Evolutionary conservation across 2,329 filamentous ascomycete species (phyloP).

Genomic region (Exophiala xenobiotica): DNA sequence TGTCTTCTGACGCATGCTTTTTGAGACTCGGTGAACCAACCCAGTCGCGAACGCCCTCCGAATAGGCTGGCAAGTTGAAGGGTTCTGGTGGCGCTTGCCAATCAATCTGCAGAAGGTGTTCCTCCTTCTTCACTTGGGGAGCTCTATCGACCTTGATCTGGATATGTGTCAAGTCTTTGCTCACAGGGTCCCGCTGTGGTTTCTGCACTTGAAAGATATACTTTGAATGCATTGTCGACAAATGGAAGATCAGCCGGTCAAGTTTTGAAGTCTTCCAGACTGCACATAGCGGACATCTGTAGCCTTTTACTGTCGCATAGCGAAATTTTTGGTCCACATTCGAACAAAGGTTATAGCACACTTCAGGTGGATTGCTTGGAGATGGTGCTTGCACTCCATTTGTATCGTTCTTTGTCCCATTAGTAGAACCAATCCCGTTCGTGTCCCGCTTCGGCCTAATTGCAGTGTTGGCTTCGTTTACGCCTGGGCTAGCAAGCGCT

Average conservation of each 20-base stretch:
- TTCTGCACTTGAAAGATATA: slow-evolving; percentile 24
- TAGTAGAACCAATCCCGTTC: neutral
- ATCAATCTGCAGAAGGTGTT: slow-evolving; percentile 8
- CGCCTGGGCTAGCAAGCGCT: neutral
- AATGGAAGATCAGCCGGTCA: slow-evolving; percentile 27
- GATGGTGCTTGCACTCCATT: neutral
- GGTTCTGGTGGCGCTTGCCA: slow-evolving; percentile 25
- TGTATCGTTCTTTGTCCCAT: neutral
- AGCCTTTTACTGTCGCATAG: slow-evolving; percentile 20
- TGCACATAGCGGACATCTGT: slow-evolving; percentile 26
- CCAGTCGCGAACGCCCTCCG: slow-evolving; percentile 25
- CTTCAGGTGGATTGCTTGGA: slow-evolving; percentile 10
- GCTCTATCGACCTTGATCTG: slow-evolving; percentile 21
- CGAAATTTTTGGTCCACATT: slow-evolving; percentile 11
- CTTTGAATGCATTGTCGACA: slow-evolving; percentile 25
- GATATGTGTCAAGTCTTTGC: slow-evolving; percentile 10
- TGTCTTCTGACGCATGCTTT: slow-evolving; percentile 2
- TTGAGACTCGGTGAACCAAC: slow-evolving; percentile 3
- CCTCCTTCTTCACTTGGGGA: slow-evolving; percentile 5
- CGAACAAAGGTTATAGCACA: slow-evolving; percentile 17
- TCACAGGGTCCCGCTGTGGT: slow-evolving; percentile 5
- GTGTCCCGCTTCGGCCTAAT: too few relatives aligned
- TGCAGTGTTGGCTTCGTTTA: neutral
- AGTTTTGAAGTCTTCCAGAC: slow-evolving; percentile 14
- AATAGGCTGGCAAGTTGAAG: slow-evolving; percentile 26